Evolutionary conservation across 768 basidiomycete species (phyloP).

Genomic region (Cystofilobasidium capitatum): DNA sequence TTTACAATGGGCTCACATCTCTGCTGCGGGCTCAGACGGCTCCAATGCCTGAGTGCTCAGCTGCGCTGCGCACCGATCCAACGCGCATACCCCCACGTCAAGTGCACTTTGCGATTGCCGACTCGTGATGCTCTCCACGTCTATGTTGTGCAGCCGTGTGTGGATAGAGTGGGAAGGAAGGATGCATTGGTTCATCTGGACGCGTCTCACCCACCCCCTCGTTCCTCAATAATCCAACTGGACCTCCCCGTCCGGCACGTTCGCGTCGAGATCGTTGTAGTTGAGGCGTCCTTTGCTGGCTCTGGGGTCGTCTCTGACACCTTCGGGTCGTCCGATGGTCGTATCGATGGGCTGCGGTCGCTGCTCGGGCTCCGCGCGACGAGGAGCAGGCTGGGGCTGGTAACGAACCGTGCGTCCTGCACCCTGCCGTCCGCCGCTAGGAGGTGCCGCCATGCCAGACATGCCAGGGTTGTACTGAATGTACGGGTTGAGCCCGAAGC

Average conservation of each 20-base stretch:
- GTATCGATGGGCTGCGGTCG: conserved; percentile 36
- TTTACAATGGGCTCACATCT: too few relatives aligned
- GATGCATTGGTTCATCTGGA: too few relatives aligned
- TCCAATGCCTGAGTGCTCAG: too few relatives aligned
- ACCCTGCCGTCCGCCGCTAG: background rate
- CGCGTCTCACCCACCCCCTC: background rate
- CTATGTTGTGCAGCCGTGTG: too few relatives aligned
- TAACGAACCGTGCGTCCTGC: conserved; percentile 3
- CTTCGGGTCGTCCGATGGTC: conserved; percentile 16
- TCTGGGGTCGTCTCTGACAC: conserved; percentile 63
- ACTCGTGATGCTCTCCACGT: too few relatives aligned
- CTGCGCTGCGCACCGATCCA: too few relatives aligned
- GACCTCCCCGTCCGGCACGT: conserved; percentile 67
- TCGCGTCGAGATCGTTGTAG: conserved; percentile 88
- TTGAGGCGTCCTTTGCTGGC: conserved; percentile 79
- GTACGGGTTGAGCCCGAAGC: conserved; percentile 18
- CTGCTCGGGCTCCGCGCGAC: conserved; percentile 41
- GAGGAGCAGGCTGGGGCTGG: background rate
- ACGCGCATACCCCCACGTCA: too few relatives aligned
- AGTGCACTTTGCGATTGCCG: too few relatives aligned
- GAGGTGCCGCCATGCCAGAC: background rate
- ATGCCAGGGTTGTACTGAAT: conserved; percentile 9
- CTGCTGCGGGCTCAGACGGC: too few relatives aligned
- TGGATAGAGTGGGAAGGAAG: too few relatives aligned
- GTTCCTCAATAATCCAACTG: conserved; percentile 37